Percentiles rank a stretch among this genome's conserved stretches.
Conservation (phyloP, 2,329 filamentous ascomycete species). For the Paramyrothecium roridum region DNA sequence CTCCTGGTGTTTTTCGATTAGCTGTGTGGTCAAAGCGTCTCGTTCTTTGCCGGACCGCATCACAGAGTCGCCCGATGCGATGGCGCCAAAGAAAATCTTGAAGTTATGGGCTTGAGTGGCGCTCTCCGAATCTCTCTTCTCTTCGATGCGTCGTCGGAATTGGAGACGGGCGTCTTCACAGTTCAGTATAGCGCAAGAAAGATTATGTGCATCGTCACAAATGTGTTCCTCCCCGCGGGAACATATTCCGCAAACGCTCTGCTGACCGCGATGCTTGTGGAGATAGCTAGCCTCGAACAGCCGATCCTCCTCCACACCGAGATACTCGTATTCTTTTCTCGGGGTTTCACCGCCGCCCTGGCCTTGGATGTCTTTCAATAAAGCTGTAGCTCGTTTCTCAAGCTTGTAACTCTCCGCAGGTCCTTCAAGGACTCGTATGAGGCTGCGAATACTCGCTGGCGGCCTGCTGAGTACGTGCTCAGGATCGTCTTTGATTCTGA, state of each 20-base stretch:
- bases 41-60: not conserved
- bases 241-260: not conserved
- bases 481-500: conserved; percentile 20
- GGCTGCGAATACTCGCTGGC: conserved; percentile 21
- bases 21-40: not conserved
- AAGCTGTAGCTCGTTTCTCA: not conserved
- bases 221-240: not conserved
- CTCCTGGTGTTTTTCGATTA: not conserved
- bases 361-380: not conserved
- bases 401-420: not conserved
- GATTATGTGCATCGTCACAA: not conserved
- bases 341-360: not conserved
- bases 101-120: not conserved
- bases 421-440: not conserved
- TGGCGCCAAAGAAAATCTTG: not conserved
- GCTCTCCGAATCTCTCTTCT: not conserved
- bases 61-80: not conserved
- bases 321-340: not conserved
- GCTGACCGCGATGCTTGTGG: not conserved
- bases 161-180: not conserved
- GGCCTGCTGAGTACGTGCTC: too few species aligned
- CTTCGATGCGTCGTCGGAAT: not conserved
- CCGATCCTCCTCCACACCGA: not conserved
- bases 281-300: not conserved
- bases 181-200: not conserved